Percentiles rank a stretch among this genome's conserved stretches.
phyloP scores from a whole-genome alignment of 352 stramenopile genomes.

The Pythium volutum region DNA sequence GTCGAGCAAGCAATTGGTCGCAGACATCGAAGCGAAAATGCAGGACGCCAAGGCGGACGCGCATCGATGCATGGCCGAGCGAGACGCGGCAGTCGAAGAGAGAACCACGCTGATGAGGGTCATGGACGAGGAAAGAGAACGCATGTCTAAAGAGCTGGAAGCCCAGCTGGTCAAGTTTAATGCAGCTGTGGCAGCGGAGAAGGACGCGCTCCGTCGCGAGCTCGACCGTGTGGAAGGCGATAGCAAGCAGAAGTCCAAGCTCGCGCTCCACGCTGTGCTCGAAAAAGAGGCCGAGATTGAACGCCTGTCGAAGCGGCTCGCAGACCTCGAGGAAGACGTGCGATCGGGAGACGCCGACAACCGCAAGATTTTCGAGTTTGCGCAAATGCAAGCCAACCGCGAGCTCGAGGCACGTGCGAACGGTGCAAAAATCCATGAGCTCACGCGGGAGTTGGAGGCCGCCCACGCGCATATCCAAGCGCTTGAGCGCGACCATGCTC shows the following conservation, averaged over 20 bases:
- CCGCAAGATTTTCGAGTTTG: slow-evolving; percentile 87
- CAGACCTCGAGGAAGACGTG: slow-evolving; percentile 81
- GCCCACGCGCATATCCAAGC: slow-evolving; percentile 48
- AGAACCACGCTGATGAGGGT: slow-evolving; percentile 33
- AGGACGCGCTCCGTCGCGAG: slow-evolving; percentile 47
- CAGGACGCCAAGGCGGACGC: slow-evolving; percentile 52
- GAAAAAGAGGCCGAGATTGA: slow-evolving; percentile 80
- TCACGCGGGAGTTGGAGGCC: slow-evolving; percentile 42
- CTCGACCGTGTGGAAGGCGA: slow-evolving; percentile 68
- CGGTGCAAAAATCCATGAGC: slow-evolving; percentile 46
- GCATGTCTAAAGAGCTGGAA: slow-evolving; percentile 33
- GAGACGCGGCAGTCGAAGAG: slow-evolving; percentile 43
- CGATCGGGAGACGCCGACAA: slow-evolving; percentile 79
- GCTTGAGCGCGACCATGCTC: slow-evolving; percentile 52
- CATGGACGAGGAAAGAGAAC: slow-evolving; percentile 46
- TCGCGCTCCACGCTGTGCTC: slow-evolving; percentile 73
- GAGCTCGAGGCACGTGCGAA: slow-evolving; percentile 67
- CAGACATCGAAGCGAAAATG: slow-evolving; percentile 56
- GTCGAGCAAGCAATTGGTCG: slow-evolving; percentile 36
- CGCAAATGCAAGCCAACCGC: slow-evolving; percentile 78
- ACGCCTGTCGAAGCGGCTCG: slow-evolving; percentile 45
- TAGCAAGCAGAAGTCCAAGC: slow-evolving; percentile 83
- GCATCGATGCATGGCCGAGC: slow-evolving; percentile 38
- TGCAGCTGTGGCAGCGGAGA: slow-evolving; percentile 33
- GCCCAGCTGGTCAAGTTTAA: slow-evolving; percentile 29